Base-by-base conservation (phyloP, 371 early-diverging fungal species). In the Nematocida displodere region DNA sequence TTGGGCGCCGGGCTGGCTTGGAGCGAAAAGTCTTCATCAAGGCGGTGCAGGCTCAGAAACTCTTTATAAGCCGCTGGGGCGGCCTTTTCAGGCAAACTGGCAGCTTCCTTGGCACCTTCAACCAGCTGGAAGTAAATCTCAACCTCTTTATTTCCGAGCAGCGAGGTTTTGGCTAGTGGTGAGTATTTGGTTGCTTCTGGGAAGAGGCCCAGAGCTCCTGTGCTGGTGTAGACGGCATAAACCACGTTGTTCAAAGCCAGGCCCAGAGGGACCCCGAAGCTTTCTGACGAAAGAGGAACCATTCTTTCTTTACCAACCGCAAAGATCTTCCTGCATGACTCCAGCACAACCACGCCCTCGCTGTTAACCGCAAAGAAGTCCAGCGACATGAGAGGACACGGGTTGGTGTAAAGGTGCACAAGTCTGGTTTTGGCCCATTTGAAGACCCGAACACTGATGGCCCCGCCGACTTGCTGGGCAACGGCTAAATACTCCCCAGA, bases 401-500 rank as follows among this genome's bases (percentile, higher is more conserved):
- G n/a, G 15, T 11, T 13, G 20, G 34, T n/a, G 11, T 13, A 31
- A 31, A 33, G 8, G 13, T 17, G 58, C 58, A 39, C 28, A 22
- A 24, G 11, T 58, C 28, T 34, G 15, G 46, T 50, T 26, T 66
- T 47, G 7, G 0, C 24, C 22, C 49, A 61, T 5, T 29, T 56
- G 34, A 59, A 61, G 22, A 64, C 24, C 0, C 48, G n/a, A 0
- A 46, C 48, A 7, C 22, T 28, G 15, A 68, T 40, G 26, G 47
- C 59, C 2, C 54, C 62, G n/a, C 50, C 37, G n/a, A 58, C 36
- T 47, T 50, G 37, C 48, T 29, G 4, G 33, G 49, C 36, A 7
- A 64, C 36, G 22, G 24, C 61, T n/a, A 62, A 11, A 46, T 47
- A 68, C 17, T 47, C 49, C 7, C 68, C 59, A 36, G 37, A 24